Evolutionary conservation across 1,139 yeast species (phyloP), one percentile per base, ranked within the genome.

Genomic region (Neolecta irregularis): DNA sequence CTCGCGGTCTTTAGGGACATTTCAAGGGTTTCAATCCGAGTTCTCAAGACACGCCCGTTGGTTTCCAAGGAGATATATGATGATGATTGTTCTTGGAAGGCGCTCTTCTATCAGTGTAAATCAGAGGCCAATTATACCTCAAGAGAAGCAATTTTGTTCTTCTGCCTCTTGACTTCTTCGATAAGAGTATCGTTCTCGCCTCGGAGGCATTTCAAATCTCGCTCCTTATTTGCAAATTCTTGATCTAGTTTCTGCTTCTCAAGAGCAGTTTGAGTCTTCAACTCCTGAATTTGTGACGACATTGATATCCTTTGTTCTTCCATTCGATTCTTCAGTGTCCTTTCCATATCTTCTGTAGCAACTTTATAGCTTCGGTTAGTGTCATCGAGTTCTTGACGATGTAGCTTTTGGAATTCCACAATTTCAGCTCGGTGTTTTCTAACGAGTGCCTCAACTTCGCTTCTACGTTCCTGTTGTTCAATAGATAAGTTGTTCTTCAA

Each of bases 231-330:
- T 2, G 55, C 58, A 2, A 59, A 48, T 31, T 55, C 55, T 29
- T 52, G 55, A 17, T 52, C 48, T 9, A 52, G 38, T 13, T 52
- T 52, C 15, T 58, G 52, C 35, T 58, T 61, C 11, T 60, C 62
- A 6, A 64, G 44, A 36, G 62, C 65, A 48, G 59, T 62, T 38
- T 60, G 44, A 3, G 39, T 36, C 21, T 41, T 36, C 18, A 42
- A 17, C 19, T 23, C 30, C 7, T 30, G 28, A 4, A 41, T 21
- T 12, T 26, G 24, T 21, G 19, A 5, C 21, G 26, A 7, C 11
- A 19, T 22, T 12, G 7, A 26, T 25, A 12, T 24, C 17, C 30
- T 18, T 21, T 24, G 32, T 17, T 41, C 46, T 5, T 40, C 44
- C 8, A 32, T 26, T 23, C 35, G 29, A 19, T 23, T 9, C 9